Base-by-base conservation (phyloP, 129 eudicot species). In the Tagetes erecta region DNA sequence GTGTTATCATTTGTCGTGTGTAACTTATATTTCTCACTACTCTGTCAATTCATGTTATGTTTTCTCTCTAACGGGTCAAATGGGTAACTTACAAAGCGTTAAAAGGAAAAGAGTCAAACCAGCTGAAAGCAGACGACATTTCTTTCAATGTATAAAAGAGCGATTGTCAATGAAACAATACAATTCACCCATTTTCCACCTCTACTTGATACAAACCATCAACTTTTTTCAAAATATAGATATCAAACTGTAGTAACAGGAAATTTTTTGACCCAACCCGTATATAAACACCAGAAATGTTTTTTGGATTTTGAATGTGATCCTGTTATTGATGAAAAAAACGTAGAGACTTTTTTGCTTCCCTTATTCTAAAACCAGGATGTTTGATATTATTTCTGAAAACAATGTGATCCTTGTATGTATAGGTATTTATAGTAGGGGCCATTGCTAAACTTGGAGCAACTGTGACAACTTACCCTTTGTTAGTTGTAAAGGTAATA, bases 401-500 rank as follows among this genome's bases (percentile, higher is more conserved):
- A 13, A 62, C 35, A 40, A 20, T 47, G 73, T 51, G 27, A 20
- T 64, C 71, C 75, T 27, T 64, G 57, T 64, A 62, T 39, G 0
- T 3, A 72, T 76, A 92, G 98, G 87, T 88, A 36, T 94, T 94
- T 75, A 33, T 94, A 51, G 82, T 88, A 39, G 98, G 98, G 8
- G 98, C 98, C 37, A 55, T 94, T 64, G 96, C 98, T 11, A 94
- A 94, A 82, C 91, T 94, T 56, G 98, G 98, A 78, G 98, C 98
- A 66, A 94, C 98, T 52, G 83, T 94, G 52, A 80, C 80, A 63
- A 94, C 98, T 70, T 94, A 94, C 53, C 98, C 98, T 6, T 75
- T 94, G 87, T 78, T 94, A 64, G 98, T 94, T 71, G 98, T 93
- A 64, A 93, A 90, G 98, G 98, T 74, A 63, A 74, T 93, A 78